phyloP scores from a whole-genome alignment of 2,329 filamentous ascomycete species.

The Leptoxyphium fumago region DNA sequence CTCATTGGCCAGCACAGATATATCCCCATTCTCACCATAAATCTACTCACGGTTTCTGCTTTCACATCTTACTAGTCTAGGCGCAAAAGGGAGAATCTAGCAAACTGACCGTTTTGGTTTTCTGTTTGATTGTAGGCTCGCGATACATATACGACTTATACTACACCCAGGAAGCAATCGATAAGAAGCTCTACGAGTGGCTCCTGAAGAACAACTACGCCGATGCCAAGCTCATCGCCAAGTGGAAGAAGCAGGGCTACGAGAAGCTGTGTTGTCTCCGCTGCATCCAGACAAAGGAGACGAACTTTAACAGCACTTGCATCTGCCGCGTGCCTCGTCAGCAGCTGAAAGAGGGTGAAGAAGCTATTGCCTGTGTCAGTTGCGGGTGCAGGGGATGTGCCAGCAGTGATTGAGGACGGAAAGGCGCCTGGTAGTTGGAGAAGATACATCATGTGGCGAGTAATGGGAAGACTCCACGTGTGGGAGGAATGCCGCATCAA shows the following conservation, averaged over 20 bases:
- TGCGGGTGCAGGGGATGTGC: slow-evolving; percentile 88
- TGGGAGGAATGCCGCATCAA: too few relatives aligned
- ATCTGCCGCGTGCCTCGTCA: slow-evolving; percentile 89
- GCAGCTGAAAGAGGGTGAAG: slow-evolving; percentile 77
- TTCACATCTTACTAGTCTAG: too few relatives aligned
- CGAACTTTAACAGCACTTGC: slow-evolving; percentile 94
- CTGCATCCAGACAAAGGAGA: slow-evolving; percentile 99
- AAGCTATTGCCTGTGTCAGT: slow-evolving; percentile 73
- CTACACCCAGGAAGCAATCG: slow-evolving; percentile 94
- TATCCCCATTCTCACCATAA: slow-evolving; percentile 8
- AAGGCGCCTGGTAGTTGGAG: neutral
- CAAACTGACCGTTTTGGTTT: slow-evolving; percentile 7
- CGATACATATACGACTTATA: slow-evolving; percentile 96
- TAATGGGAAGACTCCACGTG: too few relatives aligned
- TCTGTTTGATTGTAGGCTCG: slow-evolving; percentile 31
- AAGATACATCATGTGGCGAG: too few relatives aligned
- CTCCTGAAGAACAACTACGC: slow-evolving; percentile 93
- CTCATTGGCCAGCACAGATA: neutral
- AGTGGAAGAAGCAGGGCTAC: slow-evolving; percentile 99
- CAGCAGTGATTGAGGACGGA: slow-evolving; percentile 51
- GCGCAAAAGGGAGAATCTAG: neutral
- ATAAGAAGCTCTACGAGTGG: slow-evolving; percentile 85
- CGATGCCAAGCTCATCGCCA: slow-evolving; percentile 88
- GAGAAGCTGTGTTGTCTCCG: slow-evolving; percentile 94
- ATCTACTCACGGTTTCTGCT: slow-evolving; percentile 1